Evolutionary conservation across 164 flowering plant species (phyloP), one percentile per base, ranked within the genome.

Genomic region (Stephania cephalantha): DNA sequence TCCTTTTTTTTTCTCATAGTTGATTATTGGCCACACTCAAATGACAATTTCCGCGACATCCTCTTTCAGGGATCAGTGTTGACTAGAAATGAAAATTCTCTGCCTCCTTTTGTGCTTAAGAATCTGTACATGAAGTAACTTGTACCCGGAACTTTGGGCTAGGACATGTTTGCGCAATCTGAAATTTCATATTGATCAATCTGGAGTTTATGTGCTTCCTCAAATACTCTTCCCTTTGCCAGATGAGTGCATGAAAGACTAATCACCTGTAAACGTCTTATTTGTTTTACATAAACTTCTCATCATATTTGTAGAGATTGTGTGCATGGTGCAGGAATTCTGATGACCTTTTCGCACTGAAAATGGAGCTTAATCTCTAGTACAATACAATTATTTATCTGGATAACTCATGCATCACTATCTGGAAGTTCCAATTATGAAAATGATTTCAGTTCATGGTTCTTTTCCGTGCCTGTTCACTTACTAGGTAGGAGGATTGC

Each of bases 1-100:
- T 35, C 42, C 42, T 20, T 44, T 9, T 48, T 20, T 11, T 58
- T 42, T 48, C 8, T 30, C 50, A 65, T 31, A 42, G 20, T 61
- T 30, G 20, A 46, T 63, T 66, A 55, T 20, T 42, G 66, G 18
- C 72, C 35, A 64, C 22, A 71, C 22, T 68, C n/a, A 71, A 44
- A 64, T 75, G 53, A 75, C 74, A 65, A 64, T 72, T 78, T 72
- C 18, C 35, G 69, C 74, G 65, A 73, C 63, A 80, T 77, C 70
- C 75, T 80, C 76, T 81, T 81, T 81, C 83, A 81, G 80, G 78
- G 76, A 68, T 70, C 70, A 75, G 69, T 61, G 68, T 50, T 44
- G 74, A 72, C 67, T 75, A 78, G 72, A 73, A 75, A 68, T 77
- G 76, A 78, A 73, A 81, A 78, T 78, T 78, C 45, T 69, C 50